These are phyloP conservation scores for Trametes polyzona DNA, from an alignment of 1,284 basidiomycete species.

Conservation along the genomic window DNA sequence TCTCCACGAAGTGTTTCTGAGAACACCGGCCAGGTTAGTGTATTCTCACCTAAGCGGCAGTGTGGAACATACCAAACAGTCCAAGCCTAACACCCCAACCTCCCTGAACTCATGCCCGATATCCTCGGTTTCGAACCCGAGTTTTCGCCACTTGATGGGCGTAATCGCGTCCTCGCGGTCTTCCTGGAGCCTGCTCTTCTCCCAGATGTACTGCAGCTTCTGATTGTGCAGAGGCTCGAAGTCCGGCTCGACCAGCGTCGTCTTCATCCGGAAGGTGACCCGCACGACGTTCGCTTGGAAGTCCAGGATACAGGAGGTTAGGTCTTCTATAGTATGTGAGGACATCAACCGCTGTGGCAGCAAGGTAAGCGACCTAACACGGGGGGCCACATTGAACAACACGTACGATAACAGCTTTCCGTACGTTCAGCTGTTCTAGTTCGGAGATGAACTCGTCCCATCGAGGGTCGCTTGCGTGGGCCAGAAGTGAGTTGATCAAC, in stretches of 20 bases:
- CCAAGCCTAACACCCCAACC: conserved; percentile 85
- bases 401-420: conserved; percentile 81
- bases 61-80: conserved; percentile 82
- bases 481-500: conserved; percentile 85
- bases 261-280: conserved; percentile 82
- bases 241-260: conserved; percentile 74
- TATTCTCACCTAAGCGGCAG: not conserved
- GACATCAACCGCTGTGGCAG: conserved; percentile 79
- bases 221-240: conserved; percentile 62
- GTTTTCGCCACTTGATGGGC: conserved; percentile 72
- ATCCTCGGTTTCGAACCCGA: conserved; percentile 84
- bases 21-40: conserved; percentile 42
- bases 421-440: conserved; percentile 79
- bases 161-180: conserved; percentile 53
- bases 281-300: conserved; percentile 91
- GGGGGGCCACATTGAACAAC: not conserved
- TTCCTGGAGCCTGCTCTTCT: conserved; percentile 57
- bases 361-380: not conserved
- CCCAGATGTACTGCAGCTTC: conserved; percentile 77
- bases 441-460: conserved; percentile 83
- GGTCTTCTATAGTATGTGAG: conserved; percentile 82
- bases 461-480: conserved; percentile 74
- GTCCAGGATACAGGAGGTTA: conserved; percentile 86
- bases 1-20: conserved; percentile 45
- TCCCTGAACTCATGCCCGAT: conserved; percentile 82